Base-by-base conservation (phyloP, 164 flowering plant genomes). In the Hamamelis virginiana region DNA sequence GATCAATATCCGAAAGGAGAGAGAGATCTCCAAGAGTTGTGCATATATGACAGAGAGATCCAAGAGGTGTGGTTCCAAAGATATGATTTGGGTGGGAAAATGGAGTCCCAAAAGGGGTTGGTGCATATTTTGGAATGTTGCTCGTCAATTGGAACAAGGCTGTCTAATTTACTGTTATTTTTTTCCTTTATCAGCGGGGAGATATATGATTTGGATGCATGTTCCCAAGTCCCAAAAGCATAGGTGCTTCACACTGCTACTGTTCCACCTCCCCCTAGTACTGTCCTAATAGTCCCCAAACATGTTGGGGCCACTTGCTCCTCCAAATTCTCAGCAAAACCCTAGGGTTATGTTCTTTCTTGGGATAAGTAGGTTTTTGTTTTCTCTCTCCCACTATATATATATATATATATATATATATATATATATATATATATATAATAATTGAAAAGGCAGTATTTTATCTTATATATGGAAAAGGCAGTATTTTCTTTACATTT, bases 231-330 rank as follows among this genome's bases (percentile, higher is more conserved):
- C n/a, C n/a, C n/a, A n/a, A n/a, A 22, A 21, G 21, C 62, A 59
- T 59, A 27, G 19, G 43, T 15, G 9, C 44, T 33, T 44, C 62
- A 27, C 62, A 27, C 45, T 27, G 3, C 11, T 18, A 27, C 45
- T 27, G 3, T n/a, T 18, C 16, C 8, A 59, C 44, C n/a, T 6
- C 44, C 55, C 41, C 19, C 19, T 28, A 16, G 8, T 15, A 16
- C 9, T 59, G 62, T 59, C 62, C 44, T 59, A 59, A 59, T 59
- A 59, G 2, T 59, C 62, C 62, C 62, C 6, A 27, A 16, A 59
- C 62, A 59, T 27, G 44, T 15, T 59, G 28, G 43, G 62, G 21
- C 62, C 62, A 22, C 16, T 27, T 59, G 41, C 41, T 33, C 41
- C 41, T 59, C 28, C 62, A 59, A 4, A 59, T 59, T 43, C 27